Conservation (phyloP, 1,139 yeast species). For the Sugiyamaella paludigena region DNA sequence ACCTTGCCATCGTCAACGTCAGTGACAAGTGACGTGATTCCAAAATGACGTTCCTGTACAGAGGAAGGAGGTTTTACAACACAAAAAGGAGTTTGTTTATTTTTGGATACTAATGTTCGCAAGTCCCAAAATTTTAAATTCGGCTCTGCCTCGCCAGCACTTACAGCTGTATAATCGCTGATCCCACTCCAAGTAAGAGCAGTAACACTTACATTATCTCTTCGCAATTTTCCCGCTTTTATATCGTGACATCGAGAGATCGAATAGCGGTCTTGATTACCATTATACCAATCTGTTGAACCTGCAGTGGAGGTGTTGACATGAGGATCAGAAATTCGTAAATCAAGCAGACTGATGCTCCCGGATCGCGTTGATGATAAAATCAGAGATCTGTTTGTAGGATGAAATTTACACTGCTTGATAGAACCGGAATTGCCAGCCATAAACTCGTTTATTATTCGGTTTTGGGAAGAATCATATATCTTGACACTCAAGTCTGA, state of each 20-base stretch:
- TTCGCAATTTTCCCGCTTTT: conserved; percentile 6
- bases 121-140: conserved; percentile 31
- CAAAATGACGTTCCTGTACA: conserved; percentile 15
- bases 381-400: conserved; percentile 8
- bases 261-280: neutral
- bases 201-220: conserved; percentile 24
- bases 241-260: conserved; percentile 14
- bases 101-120: conserved; percentile 17
- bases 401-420: conserved; percentile 19
- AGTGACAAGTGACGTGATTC: conserved; percentile 24
- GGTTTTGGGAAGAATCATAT: conserved; percentile 11
- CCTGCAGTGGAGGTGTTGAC: neutral
- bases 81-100: conserved; percentile 8
- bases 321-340: conserved; percentile 3
- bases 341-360: conserved; percentile 14
- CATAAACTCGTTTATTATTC: conserved; percentile 5
- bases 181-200: conserved; percentile 24
- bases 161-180: conserved; percentile 19
- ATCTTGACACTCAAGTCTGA: conserved; percentile 13
- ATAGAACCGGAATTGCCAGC: conserved; percentile 11
- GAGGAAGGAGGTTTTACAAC: conserved; percentile 11
- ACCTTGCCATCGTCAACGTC: conserved; percentile 23
- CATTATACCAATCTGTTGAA: neutral
- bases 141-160: conserved; percentile 23
- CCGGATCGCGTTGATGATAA: conserved; percentile 18